phyloP scores from a whole-genome alignment of 148 eudicot species.

The Camellia sinensis region DNA sequence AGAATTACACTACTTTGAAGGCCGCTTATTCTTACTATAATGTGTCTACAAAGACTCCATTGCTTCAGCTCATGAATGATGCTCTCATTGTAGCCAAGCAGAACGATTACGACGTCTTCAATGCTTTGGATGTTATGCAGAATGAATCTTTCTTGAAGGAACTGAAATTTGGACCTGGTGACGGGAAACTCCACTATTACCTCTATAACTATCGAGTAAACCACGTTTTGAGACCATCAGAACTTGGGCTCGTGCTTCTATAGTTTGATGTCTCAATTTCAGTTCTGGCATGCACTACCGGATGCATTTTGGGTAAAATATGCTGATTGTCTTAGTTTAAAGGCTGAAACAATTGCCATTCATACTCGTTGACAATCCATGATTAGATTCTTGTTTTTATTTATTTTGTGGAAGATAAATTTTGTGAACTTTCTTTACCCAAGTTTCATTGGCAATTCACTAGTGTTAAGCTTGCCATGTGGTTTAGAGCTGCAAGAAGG shows the following conservation, averaged over 20 bases:
- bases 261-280: conserved; percentile 26
- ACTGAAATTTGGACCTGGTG: conserved; percentile 89
- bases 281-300: background rate
- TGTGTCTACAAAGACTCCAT: conserved; percentile 75
- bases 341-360: background rate
- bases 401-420: conserved; percentile 3
- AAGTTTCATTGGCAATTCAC: conserved; percentile 3
- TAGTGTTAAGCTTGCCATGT: conserved; percentile 2
- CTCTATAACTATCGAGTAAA: conserved; percentile 80
- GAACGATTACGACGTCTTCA: conserved; percentile 81
- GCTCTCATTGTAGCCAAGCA: conserved; percentile 72
- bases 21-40: conserved; percentile 91
- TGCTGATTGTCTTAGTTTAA: conserved; percentile 8
- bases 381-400: background rate
- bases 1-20: conserved; percentile 56
- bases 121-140: conserved; percentile 87
- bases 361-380: background rate
- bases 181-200: conserved; percentile 90
- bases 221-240: conserved; percentile 69
- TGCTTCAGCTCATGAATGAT: conserved; percentile 88
- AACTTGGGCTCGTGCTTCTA: conserved; percentile 83
- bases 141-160: conserved; percentile 82
- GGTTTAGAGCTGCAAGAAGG: conserved; percentile 5
- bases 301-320: conserved; percentile 14
- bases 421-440: background rate